Evolutionary conservation across 2,329 filamentous ascomycete genomes (phyloP).

Genomic region (Fusarium denticulatum): DNA sequence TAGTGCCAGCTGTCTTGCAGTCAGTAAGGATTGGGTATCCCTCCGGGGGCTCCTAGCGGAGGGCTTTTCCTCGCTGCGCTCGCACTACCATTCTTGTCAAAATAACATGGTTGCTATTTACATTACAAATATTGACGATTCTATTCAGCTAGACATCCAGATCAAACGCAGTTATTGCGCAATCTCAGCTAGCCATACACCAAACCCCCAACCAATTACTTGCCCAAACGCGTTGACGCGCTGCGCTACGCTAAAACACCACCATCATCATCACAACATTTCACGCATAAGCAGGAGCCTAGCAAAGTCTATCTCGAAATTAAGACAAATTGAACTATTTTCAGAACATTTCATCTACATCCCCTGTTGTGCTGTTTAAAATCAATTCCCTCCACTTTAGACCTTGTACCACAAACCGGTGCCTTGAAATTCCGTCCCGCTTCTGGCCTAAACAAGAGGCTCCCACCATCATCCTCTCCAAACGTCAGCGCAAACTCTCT

Average conservation of each 20-base stretch:
- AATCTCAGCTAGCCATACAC: slow-evolving; percentile 21
- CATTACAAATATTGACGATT: neutral
- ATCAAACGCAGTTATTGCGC: neutral
- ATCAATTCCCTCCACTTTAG: neutral
- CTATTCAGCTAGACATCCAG: neutral
- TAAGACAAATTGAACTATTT: neutral
- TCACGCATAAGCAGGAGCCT: slow-evolving; percentile 13
- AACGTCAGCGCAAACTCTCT: slow-evolving; percentile 35
- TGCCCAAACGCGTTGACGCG: slow-evolving; percentile 29
- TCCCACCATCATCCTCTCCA: slow-evolving; percentile 30
- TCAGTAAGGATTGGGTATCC: too few relatives aligned
- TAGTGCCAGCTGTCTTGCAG: slow-evolving; percentile 17
- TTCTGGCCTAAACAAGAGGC: slow-evolving; percentile 11
- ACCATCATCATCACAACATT: slow-evolving; percentile 31
- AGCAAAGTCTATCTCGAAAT: slow-evolving; percentile 20
- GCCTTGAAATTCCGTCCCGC: slow-evolving; percentile 47
- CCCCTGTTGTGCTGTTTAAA: slow-evolving; percentile 7
- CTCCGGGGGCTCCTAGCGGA: too few relatives aligned
- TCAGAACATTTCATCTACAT: neutral
- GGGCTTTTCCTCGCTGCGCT: too few relatives aligned
- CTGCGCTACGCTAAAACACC: slow-evolving; percentile 27
- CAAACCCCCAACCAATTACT: slow-evolving; percentile 18
- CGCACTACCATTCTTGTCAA: too few relatives aligned
- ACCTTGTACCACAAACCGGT: slow-evolving; percentile 28
- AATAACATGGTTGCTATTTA: neutral